Percentiles rank a stretch among this genome's conserved stretches.
These are phyloP conservation scores for Bipolaris cookei DNA, from an alignment of 2,329 filamentous ascomycete genomes.

Conservation along the genomic window DNA sequence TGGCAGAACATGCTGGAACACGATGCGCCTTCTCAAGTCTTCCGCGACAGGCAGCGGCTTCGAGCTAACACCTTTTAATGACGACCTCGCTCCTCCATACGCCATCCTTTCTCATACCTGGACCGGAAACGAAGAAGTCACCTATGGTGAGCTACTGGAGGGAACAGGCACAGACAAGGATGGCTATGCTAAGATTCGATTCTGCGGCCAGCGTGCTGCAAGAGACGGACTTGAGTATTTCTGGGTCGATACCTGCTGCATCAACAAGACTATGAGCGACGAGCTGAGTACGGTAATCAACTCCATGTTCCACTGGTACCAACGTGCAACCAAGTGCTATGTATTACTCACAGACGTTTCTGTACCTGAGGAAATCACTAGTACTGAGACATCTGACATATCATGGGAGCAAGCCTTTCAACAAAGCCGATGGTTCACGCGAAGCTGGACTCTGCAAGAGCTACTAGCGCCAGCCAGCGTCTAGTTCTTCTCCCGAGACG, in stretches of 20 bases:
- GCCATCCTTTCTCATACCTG: slow-evolving; percentile 32
- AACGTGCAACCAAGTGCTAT: slow-evolving; percentile 13
- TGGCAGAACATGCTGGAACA: slow-evolving; percentile 3
- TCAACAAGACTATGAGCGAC: background rate
- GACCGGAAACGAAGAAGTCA: slow-evolving; percentile 25
- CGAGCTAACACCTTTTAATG: slow-evolving; percentile 20
- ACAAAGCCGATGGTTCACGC: slow-evolving; percentile 9
- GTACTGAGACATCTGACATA: slow-evolving; percentile 15
- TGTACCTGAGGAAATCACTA: slow-evolving; percentile 7
- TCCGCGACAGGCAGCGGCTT: slow-evolving; percentile 19
- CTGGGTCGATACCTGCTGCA: too few relatives aligned
- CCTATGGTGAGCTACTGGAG: slow-evolving; percentile 21
- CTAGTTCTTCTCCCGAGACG: slow-evolving; percentile 25
- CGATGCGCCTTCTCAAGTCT: slow-evolving; percentile 30
- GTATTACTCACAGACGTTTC: slow-evolving; percentile 24
- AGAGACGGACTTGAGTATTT: slow-evolving; percentile 12
- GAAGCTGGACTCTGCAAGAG: slow-evolving; percentile 15
- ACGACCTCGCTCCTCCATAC: slow-evolving; percentile 21
- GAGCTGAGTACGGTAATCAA: slow-evolving; percentile 13
- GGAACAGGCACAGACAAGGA: slow-evolving; percentile 19
- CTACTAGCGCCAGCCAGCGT: slow-evolving; percentile 21
- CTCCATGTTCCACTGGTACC: slow-evolving; percentile 14
- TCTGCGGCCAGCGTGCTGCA: slow-evolving; percentile 17
- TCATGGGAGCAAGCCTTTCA: slow-evolving; percentile 16
- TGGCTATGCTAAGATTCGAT: slow-evolving; percentile 21